These are phyloP conservation scores for Macrocystidia cucumis DNA, from an alignment of 1,284 basidiomycete species.

Conservation along the genomic window DNA sequence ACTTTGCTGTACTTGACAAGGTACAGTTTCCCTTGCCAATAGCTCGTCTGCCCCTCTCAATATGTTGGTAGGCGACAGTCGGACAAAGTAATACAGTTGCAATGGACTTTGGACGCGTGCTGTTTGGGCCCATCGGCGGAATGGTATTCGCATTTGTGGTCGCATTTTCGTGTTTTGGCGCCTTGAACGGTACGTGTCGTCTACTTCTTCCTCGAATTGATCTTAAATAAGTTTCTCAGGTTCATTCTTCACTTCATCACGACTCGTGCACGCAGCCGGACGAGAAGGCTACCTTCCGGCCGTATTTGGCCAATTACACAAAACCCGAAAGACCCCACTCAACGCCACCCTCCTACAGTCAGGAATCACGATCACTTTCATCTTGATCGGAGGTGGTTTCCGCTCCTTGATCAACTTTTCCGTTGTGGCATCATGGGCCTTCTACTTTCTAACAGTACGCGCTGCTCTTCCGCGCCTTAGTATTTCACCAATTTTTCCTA, in stretches of 20 bases:
- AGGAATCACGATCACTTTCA: slow-evolving; percentile 65
- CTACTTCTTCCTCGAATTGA: background rate
- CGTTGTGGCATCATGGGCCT: slow-evolving; percentile 84
- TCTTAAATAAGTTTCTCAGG: slow-evolving; percentile 31
- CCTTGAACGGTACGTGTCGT: slow-evolving; percentile 62
- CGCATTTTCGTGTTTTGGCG: slow-evolving; percentile 91
- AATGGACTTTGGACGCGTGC: slow-evolving; percentile 84
- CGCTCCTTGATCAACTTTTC: slow-evolving; percentile 83
- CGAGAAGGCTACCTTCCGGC: slow-evolving; percentile 84
- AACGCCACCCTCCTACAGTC: slow-evolving; percentile 82
- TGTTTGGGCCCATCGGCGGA: slow-evolving; percentile 84
- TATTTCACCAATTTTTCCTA: slow-evolving; percentile 17
- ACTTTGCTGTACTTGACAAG: slow-evolving; percentile 91
- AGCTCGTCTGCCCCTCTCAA: slow-evolving; percentile 1
- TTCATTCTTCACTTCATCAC: slow-evolving; percentile 75
- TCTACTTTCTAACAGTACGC: slow-evolving; percentile 82
- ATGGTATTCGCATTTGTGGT: slow-evolving; percentile 87
- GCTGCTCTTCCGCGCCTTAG: slow-evolving; percentile 4
- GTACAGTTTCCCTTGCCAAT: slow-evolving; percentile 24
- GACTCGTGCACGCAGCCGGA: slow-evolving; percentile 85
- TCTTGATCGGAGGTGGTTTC: slow-evolving; percentile 84
- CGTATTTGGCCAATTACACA: slow-evolving; percentile 72
- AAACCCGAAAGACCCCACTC: slow-evolving; percentile 71
- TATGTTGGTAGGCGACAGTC: slow-evolving; percentile 41
- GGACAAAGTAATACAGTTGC: slow-evolving; percentile 89